Percentiles rank a stretch among this genome's conserved stretches.
Evolutionary conservation across 805 yeast genomes (phyloP).

Genomic region (Grigorovia jiainica): DNA sequence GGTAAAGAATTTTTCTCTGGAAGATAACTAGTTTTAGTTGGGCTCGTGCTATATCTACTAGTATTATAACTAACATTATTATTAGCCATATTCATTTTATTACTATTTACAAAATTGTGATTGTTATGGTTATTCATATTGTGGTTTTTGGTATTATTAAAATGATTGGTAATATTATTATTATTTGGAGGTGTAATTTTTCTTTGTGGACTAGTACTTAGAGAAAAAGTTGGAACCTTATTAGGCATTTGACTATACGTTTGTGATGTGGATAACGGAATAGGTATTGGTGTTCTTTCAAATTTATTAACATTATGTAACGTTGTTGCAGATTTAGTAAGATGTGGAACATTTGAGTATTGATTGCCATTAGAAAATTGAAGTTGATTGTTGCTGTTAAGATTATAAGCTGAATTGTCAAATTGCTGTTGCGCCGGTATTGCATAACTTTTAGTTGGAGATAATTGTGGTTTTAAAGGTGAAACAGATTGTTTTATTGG

Average conservation of each 20-base stretch:
- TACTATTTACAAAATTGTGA: not conserved
- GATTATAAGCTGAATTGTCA: not conserved
- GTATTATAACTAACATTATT: not conserved
- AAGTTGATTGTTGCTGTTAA: not conserved
- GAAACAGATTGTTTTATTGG: slow-evolving; percentile 1
- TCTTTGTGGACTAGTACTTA: not conserved
- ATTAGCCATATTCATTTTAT: not conserved
- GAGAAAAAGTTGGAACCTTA: not conserved
- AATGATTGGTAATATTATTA: not conserved
- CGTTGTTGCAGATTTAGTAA: not conserved
- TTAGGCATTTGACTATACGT: not conserved
- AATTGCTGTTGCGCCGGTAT: not conserved
- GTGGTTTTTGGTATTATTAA: not conserved
- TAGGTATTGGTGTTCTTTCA: not conserved
- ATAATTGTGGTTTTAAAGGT: slow-evolving; percentile 4
- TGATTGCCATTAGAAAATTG: not conserved
- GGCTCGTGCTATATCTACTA: not conserved
- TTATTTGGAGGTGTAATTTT: not conserved
- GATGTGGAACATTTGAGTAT: not conserved
- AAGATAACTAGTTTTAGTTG: not conserved
- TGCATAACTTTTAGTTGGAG: slow-evolving; percentile 1
- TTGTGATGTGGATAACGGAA: not conserved
- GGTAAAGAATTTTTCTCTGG: not conserved
- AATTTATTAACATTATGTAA: not conserved
- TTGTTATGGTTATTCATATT: not conserved